These are phyloP conservation scores for Tetraselmis striata DNA, from an alignment of 139 green algal genomes.

Conservation along the genomic window DNA sequence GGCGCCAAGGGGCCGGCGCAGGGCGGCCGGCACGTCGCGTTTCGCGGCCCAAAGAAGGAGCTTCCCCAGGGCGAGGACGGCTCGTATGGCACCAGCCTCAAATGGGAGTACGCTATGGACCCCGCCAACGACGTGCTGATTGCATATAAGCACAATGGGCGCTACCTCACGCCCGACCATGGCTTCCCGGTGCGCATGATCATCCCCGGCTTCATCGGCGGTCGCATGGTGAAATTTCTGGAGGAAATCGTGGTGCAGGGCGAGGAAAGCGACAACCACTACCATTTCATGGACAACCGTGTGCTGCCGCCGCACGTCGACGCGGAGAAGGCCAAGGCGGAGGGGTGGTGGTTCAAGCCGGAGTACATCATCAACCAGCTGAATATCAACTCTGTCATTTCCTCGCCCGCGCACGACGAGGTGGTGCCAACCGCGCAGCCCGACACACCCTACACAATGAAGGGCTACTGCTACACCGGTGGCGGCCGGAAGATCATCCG, in stretches of 20 bases:
- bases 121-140: conserved; percentile 64
- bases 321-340: conserved; percentile 70
- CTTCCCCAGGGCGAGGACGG: conserved; percentile 29
- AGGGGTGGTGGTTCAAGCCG: conserved; percentile 93
- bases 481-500: conserved; percentile 85
- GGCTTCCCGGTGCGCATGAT: conserved; percentile 63
- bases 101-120: conserved; percentile 63
- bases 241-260: conserved; percentile 72
- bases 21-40: conserved; percentile 58
- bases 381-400: conserved; percentile 92
- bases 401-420: conserved; percentile 81
- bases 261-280: conserved; percentile 83
- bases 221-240: conserved; percentile 87
- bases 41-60: conserved; percentile 54
- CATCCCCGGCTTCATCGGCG: conserved; percentile 83
- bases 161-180: conserved; percentile 45
- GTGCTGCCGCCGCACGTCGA: conserved; percentile 91
- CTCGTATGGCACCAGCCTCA: conserved; percentile 62
- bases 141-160: conserved; percentile 70
- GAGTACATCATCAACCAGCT: conserved; percentile 99
- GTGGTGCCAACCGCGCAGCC: conserved; percentile 53
- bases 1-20: conserved; percentile 36
- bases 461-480: conserved; percentile 82
- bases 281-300: conserved; percentile 97
- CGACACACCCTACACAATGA: conserved; percentile 45